These are phyloP conservation scores for Lycium barbarum DNA, from an alignment of 257 asterid genomes.

Conservation along the genomic window DNA sequence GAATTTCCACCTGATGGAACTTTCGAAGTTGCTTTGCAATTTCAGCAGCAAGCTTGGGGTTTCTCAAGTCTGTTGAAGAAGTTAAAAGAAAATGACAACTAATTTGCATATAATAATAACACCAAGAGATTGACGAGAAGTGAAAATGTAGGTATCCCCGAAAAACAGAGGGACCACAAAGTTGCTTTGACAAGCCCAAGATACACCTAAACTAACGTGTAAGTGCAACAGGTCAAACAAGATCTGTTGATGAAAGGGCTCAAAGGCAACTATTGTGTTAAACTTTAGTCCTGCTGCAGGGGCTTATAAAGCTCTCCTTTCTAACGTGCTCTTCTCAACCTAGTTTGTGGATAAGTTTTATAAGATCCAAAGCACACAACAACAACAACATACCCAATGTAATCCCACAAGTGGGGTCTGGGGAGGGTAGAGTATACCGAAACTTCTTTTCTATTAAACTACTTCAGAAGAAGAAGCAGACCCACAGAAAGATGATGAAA, in stretches of 20 bases:
- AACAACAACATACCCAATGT: no score
- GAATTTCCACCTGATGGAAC: slow-evolving; percentile 85
- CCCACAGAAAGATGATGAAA: neutral
- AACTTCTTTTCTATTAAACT: neutral
- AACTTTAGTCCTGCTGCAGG: neutral
- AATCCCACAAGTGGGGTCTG: no score
- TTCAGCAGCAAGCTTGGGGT: slow-evolving; percentile 71
- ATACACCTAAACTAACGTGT: neutral
- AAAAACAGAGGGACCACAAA: neutral
- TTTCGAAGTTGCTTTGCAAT: slow-evolving; percentile 79
- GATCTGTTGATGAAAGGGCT: neutral
- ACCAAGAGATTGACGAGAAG: neutral
- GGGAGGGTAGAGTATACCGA: no score
- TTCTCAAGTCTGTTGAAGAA: slow-evolving; percentile 69
- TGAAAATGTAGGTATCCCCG: neutral
- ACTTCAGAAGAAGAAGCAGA: neutral
- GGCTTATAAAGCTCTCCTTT: neutral
- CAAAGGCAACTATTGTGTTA: neutral
- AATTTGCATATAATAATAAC: neutral
- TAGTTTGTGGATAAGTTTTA: neutral
- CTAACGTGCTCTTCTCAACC: neutral
- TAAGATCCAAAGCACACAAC: neutral
- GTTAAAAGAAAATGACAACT: neutral
- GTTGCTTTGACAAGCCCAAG: neutral
- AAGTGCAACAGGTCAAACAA: neutral